A percentile compares a stretch with the other conserved stretches of the same genome.
Conservation (phyloP, 768 basidiomycete species). For the Rhizopogon vinicolor region DNA sequence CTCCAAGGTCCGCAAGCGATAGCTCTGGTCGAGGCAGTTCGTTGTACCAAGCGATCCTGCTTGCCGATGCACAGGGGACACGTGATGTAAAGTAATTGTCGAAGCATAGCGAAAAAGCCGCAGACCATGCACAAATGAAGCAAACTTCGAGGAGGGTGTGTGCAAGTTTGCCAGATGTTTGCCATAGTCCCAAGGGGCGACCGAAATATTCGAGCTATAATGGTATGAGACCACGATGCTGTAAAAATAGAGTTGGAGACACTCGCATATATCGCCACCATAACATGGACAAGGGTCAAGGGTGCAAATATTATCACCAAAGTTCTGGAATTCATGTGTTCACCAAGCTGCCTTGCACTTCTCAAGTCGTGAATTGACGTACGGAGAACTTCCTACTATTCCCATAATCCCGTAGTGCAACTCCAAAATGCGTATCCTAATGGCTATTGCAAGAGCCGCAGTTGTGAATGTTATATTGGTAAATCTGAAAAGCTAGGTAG, state of each 20-base stretch:
- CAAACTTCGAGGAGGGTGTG: slow-evolving; percentile 86
- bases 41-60: slow-evolving; percentile 70
- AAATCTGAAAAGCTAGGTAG: slow-evolving; percentile 70
- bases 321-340: slow-evolving; percentile 38
- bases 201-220: slow-evolving; percentile 88
- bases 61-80: slow-evolving; percentile 66
- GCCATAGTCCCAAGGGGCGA: slow-evolving; percentile 88
- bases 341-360: not conserved
- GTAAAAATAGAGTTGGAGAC: slow-evolving; percentile 1
- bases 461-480: slow-evolving; percentile 82
- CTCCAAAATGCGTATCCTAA: slow-evolving; percentile 66
- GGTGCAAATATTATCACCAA: slow-evolving; percentile 86
- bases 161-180: slow-evolving; percentile 79
- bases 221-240: slow-evolving; percentile 13
- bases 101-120: slow-evolving; percentile 81
- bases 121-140: slow-evolving; percentile 93
- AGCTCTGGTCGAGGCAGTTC: slow-evolving; percentile 44
- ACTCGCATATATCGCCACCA: slow-evolving; percentile 80
- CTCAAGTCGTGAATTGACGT: slow-evolving; percentile 21
- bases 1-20: slow-evolving; percentile 29
- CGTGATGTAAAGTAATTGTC: slow-evolving; percentile 90
- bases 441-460: slow-evolving; percentile 73
- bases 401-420: slow-evolving; percentile 48
- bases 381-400: slow-evolving; percentile 80
- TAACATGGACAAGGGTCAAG: slow-evolving; percentile 78